Evolutionary conservation across 2,329 filamentous ascomycete species (phyloP), one percentile per base, ranked within the genome.

Genomic region (Fusarium chaquense): DNA sequence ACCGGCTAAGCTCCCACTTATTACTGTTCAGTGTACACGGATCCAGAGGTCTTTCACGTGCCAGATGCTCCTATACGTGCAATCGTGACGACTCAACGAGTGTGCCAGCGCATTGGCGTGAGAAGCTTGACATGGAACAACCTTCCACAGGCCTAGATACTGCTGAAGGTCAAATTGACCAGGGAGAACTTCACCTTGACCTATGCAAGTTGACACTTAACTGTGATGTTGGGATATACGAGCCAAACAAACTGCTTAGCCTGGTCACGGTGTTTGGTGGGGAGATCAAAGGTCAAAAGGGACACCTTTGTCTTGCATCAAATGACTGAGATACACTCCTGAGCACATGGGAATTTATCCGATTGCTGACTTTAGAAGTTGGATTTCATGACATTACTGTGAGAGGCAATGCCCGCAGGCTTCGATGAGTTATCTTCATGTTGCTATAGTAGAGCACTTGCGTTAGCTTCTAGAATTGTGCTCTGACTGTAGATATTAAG

Each of bases 241-340:
- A 32, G 44, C 53, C 20, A 55, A 60, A 26, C 38, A 47, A 53
- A 44, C 32, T 46, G n/a, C 63, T 50, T 63, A 20, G 24, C 47
- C 35, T 49, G 50, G 44, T 62, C 30, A 54, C 46, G 11, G 54
- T 35, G 46, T 58, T 47, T 35, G 49, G 62, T 65, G 47, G 60
- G 43, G 53, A 70, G 49, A 51, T 45, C 53, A 46, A 64, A 62
- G 57, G 57, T 52, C 45, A 13, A 20, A 35, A 65, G 47, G 69
- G 54, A 54, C 60, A 45, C 65, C 58, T 72, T 72, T 45, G 32
- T 40, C 54, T 36, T 52, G 33, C 47, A 70, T 24, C 41, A 54
- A 57, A 66, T 58, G 43, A 11, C 41, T 49, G 32, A 50, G 54
- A 57, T 33, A 58, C 28, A 26, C 28, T 30, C 28, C 41, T 43